Conservation (phyloP, 2,329 filamentous ascomycete species). For the Clarireedia homoeocarpa region DNA sequence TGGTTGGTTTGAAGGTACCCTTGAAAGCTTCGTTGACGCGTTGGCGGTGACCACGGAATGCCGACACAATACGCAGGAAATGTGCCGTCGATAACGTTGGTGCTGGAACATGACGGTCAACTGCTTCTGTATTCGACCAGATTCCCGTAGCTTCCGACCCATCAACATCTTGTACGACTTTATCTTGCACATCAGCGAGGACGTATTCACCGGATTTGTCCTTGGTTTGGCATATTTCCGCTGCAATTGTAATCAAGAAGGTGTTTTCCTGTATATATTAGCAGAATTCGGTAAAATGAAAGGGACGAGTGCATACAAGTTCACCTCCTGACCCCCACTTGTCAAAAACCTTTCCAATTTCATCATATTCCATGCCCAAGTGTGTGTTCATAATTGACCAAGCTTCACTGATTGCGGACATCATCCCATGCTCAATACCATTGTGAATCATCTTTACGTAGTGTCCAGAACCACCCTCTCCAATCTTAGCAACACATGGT, state of each 20-base stretch:
- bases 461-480: slow-evolving; percentile 57
- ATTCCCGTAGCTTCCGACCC: slow-evolving; percentile 59
- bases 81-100: slow-evolving; percentile 58
- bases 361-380: slow-evolving; percentile 49
- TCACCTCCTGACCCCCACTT: slow-evolving; percentile 58
- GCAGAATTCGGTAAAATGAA: not conserved
- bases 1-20: slow-evolving; percentile 22
- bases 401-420: slow-evolving; percentile 54
- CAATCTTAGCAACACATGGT: slow-evolving; percentile 69
- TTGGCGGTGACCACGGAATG: slow-evolving; percentile 48
- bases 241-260: slow-evolving; percentile 56
- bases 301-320: slow-evolving; percentile 33
- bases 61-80: slow-evolving; percentile 44
- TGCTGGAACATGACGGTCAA: slow-evolving; percentile 52
- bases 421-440: slow-evolving; percentile 66
- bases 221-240: slow-evolving; percentile 50
- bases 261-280: slow-evolving; percentile 36
- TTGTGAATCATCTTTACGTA: slow-evolving; percentile 74
- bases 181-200: slow-evolving; percentile 42
- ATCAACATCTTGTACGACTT: slow-evolving; percentile 63
- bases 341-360: slow-evolving; percentile 51
- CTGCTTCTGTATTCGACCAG: slow-evolving; percentile 57
- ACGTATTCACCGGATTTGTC: slow-evolving; percentile 36
- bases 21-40: slow-evolving; percentile 41
- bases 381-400: slow-evolving; percentile 55